phyloP scores from a whole-genome alignment of 352 stramenopile genomes.

The Pythium aphanidermatum region DNA sequence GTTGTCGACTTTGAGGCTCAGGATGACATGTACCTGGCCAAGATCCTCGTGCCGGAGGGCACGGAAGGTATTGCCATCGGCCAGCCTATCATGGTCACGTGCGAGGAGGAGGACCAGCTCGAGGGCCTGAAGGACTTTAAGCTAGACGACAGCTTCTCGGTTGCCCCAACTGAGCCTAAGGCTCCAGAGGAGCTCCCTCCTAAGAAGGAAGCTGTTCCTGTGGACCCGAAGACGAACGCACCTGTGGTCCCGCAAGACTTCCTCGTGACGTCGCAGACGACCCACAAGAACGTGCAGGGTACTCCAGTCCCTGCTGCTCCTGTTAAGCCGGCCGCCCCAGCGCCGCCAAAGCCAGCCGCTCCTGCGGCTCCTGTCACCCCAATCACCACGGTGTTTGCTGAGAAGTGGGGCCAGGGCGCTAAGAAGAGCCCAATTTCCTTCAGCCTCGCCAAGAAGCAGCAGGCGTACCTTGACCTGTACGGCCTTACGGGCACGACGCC shows the following conservation, averaged over 20 bases:
- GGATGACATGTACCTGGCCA: conserved; percentile 95
- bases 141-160: conserved; percentile 37
- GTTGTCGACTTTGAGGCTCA: conserved; percentile 98
- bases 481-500: conserved; percentile 79
- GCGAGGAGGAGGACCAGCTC: conserved; percentile 84
- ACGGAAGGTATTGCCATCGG: conserved; percentile 89
- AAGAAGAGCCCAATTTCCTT: conserved; percentile 78
- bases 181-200: conserved; percentile 53
- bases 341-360: conserved; percentile 19
- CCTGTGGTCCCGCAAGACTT: conserved; percentile 55
- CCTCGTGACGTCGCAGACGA: conserved; percentile 55
- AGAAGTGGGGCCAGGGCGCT: conserved; percentile 76
- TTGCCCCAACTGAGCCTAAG: conserved; percentile 31
- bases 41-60: conserved; percentile 93
- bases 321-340: neutral
- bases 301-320: conserved; percentile 33
- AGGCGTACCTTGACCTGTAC: conserved; percentile 79
- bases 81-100: conserved; percentile 94
- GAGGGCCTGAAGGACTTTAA: conserved; percentile 74
- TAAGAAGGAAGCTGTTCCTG: conserved; percentile 60
- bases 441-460: conserved; percentile 78
- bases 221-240: conserved; percentile 36
- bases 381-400: conserved; percentile 29
- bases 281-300: conserved; percentile 40
- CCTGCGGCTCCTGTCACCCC: conserved; percentile 9